Base-by-base conservation (phyloP, 176 grass and related monocot genomes). In the Raddia guianensis region DNA sequence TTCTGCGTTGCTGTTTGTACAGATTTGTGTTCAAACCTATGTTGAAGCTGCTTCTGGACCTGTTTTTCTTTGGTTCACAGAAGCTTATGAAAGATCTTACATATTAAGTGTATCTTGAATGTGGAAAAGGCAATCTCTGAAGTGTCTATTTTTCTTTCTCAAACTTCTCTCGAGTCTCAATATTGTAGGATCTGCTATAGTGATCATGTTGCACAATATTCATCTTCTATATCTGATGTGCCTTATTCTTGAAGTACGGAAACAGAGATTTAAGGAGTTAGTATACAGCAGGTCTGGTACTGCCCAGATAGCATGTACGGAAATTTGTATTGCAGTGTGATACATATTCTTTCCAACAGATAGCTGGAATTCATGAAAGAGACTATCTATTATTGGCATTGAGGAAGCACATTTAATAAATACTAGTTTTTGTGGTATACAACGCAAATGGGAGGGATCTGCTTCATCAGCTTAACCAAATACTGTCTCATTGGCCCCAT, bases 11-110 rank as follows among this genome's bases (percentile, higher is more conserved):
- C 57, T 75, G 62, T 1, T 4, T 79, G 81, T 87, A 82, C 48
- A 46, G 47, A 82, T 19, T 61, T 75, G 9, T 69, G 33, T 75
- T 16, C 6, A n/a, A 58, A 33, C n/a, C 42, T 51, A 43, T 50
- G 6, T 76, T 49, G 11, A 55, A 82, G 77, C 18, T 72, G 73
- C 65, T 70, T 77, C 72, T 52, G 65, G 52, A 5, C 53, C 32
- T 69, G 9, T 44, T 85, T 72, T 70, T 72, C 1, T 74, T 66
- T 71, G 13, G 16, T 48, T 77, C 55, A 21, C 74, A 76, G 59
- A 87, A 87, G 80, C 40, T 83, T 69, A 18, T 60, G 68, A 53
- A 52, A 65, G 16, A 3, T 44, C n/a, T 79, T 67, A 4, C 49
- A n/a, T 32, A 55, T 45, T 8, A 27, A 51, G 50, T 69, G 27